Percentiles rank a stretch among this genome's conserved stretches.
phyloP scores from a whole-genome alignment of 768 basidiomycete genomes.

The Trametes gibbosa region DNA sequence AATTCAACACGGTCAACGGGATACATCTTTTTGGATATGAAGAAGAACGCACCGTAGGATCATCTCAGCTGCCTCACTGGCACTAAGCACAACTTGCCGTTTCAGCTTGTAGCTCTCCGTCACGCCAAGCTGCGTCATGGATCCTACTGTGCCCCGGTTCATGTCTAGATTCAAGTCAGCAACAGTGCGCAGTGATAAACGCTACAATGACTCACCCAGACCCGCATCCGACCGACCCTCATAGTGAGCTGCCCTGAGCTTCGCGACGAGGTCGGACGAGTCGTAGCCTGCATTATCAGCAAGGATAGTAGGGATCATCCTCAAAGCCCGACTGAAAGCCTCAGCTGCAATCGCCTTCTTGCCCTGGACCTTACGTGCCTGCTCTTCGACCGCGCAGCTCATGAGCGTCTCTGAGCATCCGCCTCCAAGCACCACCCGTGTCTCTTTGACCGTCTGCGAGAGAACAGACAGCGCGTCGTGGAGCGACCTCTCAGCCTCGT shows the following conservation, averaged over 20 bases:
- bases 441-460: slow-evolving; percentile 97
- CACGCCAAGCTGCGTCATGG: slow-evolving; percentile 84
- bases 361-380: slow-evolving; percentile 77
- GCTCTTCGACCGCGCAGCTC: slow-evolving; percentile 92
- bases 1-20: too few relatives aligned
- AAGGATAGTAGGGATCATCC: slow-evolving; percentile 94
- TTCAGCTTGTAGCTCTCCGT: slow-evolving; percentile 99
- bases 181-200: too few relatives aligned
- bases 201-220: slow-evolving; percentile 55
- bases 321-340: slow-evolving; percentile 82
- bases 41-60: slow-evolving; percentile 69
- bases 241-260: slow-evolving; percentile 89
- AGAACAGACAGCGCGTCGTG: slow-evolving; percentile 97
- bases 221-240: slow-evolving; percentile 86
- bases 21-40: too few relatives aligned
- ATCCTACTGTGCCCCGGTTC: slow-evolving; percentile 79
- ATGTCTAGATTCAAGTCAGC: too few relatives aligned
- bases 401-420: slow-evolving; percentile 99
- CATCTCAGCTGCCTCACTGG: slow-evolving; percentile 98
- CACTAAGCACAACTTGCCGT: slow-evolving; percentile 89
- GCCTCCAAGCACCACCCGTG: slow-evolving; percentile 89
- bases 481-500: slow-evolving; percentile 95
- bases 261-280: slow-evolving; percentile 91
- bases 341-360: slow-evolving; percentile 97
- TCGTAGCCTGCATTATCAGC: slow-evolving; percentile 98